Base-by-base conservation (phyloP, 768 basidiomycete genomes). In the Boletus edulis region DNA sequence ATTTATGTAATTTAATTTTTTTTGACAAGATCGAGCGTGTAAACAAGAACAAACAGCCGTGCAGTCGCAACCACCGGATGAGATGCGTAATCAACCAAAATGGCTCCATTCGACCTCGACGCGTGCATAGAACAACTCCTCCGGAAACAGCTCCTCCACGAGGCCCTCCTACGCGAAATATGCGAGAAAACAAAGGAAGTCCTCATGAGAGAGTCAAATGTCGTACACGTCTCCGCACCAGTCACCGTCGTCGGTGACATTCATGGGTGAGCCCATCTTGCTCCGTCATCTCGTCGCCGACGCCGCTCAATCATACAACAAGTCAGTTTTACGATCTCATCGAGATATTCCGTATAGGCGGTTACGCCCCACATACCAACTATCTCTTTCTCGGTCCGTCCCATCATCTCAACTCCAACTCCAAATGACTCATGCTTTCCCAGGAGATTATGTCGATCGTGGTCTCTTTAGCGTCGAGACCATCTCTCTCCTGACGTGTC, bases 101-200 rank as follows among this genome's bases (percentile, higher is more conserved):
- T 70, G 69, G 67, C 69, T 18, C 81, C 91, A 67, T 96, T 98
- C 79, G 92, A 98, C 80, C 87, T 98, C 69, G 94, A 98, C 79
- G 92, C 91, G 57, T 98, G 94, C 73, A 98, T 98, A 67, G 77
- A 89, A 65, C 91, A 94, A 66, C 78, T 96, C 52, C 82, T 93
- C 34, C 81, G 86, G 49, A 97, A 97, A 76, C 94, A 97, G 61
- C 85, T 99, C 14, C 78, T 99, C 5, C 95, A 95, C 64, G 96
- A 98, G 75, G 89, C 93, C 2, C 80, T 98, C 27, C 73, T 99
- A 42, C 87, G 94, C 48, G 96, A 99, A 79, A 98, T 99, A 82
- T 98, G 97, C 79, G 96, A 97, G 68, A 98, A 98, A 76, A 97
- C 96, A 15, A 99, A 98, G 70, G 97, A 99, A 70, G 93, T 99